A percentile compares a stretch with the other conserved stretches of the same genome.
Conservation (phyloP, 106 monocot species). For the Dioscorea dumetorum region DNA sequence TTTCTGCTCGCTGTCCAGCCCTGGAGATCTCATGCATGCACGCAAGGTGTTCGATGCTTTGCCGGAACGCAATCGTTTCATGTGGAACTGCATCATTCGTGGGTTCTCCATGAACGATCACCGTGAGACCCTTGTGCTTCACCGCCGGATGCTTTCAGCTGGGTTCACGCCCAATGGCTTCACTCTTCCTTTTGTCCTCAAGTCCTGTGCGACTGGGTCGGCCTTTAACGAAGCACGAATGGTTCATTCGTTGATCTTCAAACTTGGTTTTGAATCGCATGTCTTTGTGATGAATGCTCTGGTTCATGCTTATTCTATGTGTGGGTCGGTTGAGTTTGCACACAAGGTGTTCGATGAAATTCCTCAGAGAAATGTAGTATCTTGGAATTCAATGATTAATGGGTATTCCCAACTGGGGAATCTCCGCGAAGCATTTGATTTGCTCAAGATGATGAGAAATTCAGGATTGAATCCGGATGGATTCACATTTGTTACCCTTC, state of each 20-base stretch:
- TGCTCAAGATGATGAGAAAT: constrained; percentile 39
- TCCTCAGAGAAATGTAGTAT: constrained; percentile 36
- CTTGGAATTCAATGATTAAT: constrained; percentile 72
- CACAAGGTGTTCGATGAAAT: constrained; percentile 58
- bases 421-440: constrained; percentile 13
- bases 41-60: constrained; percentile 35
- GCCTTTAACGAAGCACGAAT: constrained; percentile 5
- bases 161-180: constrained; percentile 55
- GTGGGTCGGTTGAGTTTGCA: constrained; percentile 12
- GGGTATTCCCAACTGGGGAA: constrained; percentile 47
- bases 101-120: constrained; percentile 22
- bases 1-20: constrained; percentile 32
- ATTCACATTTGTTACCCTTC: constrained; percentile 55
- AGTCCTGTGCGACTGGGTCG: constrained; percentile 23
- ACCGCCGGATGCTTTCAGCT: constrained; percentile 28
- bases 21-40: constrained; percentile 32
- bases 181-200: constrained; percentile 70
- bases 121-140: constrained; percentile 33
- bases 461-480: constrained; percentile 34
- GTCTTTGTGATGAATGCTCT: constrained; percentile 68
- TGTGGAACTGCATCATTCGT: constrained; percentile 61
- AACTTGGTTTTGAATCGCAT: constrained; percentile 53
- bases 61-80: constrained; percentile 36
- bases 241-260: constrained; percentile 34
- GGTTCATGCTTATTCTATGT: constrained; percentile 32